Base-by-base conservation (phyloP, 306 rosid species). In the Malus sylvestris region DNA sequence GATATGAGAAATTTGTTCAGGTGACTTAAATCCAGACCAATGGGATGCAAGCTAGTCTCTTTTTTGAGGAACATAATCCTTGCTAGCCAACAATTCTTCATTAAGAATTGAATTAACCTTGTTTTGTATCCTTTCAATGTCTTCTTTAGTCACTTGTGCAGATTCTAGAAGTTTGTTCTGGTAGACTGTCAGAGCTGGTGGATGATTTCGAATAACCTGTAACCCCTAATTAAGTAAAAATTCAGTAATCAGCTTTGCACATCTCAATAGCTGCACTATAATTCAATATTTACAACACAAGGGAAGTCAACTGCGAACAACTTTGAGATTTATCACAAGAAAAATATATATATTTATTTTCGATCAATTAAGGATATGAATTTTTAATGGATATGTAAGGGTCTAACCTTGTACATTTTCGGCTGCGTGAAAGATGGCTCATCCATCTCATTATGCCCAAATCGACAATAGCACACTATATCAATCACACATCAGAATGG, bases 361-460 rank as follows among this genome's bases (percentile, higher is more conserved):
- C 53, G 69, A 61, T 66, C 71, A 75, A 32, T 45, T 25, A 59
- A 57, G 33, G 71, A 67, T 6, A 76, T 76, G 81, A 79, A 68
- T 3, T 29, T 32, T 42, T 14, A 20, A 76, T 42, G 59, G 58
- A 49, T 14, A 59, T 68, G 58, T 63, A 62, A 68, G 53, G 55
- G 22, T 73, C 96, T 72, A 32, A 95, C 98, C 98, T 95, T 84
- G 73, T 95, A 92, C 98, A 95, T 92, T 81, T 92, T 89, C 68
- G 98, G 98, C 84, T 92, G 98, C 2, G 97, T 95, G 84, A 95
- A 95, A 46, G 97, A 95, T 55, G 97, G 99, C 76, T 95, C 99
- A 74, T 95, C 99, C 81, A 95, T 95, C 89, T 95, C 99, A 80
- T 95, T 95, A 84, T 95, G 99, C 79, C 99, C 99, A 81, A 89